phyloP scores from a whole-genome alignment of 1,284 basidiomycete species.

The Moesziomyces aphidis region DNA sequence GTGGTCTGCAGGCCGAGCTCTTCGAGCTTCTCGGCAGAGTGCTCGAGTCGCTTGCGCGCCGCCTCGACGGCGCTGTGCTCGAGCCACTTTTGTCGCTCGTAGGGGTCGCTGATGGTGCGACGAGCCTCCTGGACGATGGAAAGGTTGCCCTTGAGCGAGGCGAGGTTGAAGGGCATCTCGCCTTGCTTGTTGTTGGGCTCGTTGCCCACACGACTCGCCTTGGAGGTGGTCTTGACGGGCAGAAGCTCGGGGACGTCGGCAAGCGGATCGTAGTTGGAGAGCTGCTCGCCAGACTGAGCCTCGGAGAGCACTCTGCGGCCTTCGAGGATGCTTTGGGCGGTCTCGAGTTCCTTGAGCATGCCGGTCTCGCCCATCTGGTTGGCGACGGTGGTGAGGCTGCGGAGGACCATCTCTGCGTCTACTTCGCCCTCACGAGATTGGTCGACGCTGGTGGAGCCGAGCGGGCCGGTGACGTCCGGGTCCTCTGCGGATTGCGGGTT shows the following conservation, averaged over 20 bases:
- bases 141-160: slow-evolving; percentile 58
- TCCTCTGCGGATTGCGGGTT: slow-evolving; percentile 36
- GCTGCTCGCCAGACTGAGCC: slow-evolving; percentile 12
- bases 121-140: slow-evolving; percentile 59
- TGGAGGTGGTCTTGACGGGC: slow-evolving; percentile 49
- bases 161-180: slow-evolving; percentile 61
- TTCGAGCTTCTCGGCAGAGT: slow-evolving; percentile 55
- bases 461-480: slow-evolving; percentile 30
- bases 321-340: slow-evolving; percentile 37
- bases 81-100: slow-evolving; percentile 66
- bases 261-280: slow-evolving; percentile 11
- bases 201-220: slow-evolving; percentile 31
- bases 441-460: slow-evolving; percentile 36
- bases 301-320: slow-evolving; percentile 36
- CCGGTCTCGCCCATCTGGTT: slow-evolving; percentile 45
- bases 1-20: slow-evolving; percentile 55
- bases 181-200: slow-evolving; percentile 27
- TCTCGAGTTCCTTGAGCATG: slow-evolving; percentile 52
- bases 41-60: slow-evolving; percentile 60
- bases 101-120: slow-evolving; percentile 48
- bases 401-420: slow-evolving; percentile 37
- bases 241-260: slow-evolving; percentile 46
- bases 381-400: slow-evolving; percentile 39
- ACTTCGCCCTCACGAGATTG: slow-evolving; percentile 47
- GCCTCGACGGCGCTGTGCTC: slow-evolving; percentile 64